phyloP scores from a whole-genome alignment of 805 yeast genomes.

The Tetrapisispora iriomotensis region DNA sequence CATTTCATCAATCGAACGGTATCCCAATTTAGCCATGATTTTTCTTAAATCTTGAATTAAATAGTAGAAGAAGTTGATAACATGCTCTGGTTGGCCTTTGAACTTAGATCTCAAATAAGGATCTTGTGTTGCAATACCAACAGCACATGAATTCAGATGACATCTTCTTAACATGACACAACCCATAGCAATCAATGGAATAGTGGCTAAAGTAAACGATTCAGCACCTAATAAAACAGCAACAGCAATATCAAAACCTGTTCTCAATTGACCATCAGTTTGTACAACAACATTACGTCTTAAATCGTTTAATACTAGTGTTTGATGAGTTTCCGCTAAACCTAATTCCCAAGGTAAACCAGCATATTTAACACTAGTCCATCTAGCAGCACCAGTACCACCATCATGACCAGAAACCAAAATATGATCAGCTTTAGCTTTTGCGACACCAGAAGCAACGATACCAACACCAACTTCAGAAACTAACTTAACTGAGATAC shows the following conservation, averaged over 20 bases:
- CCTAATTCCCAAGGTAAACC: constrained; percentile 99
- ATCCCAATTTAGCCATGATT: constrained; percentile 92
- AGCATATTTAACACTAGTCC: constrained; percentile 94
- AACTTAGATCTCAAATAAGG: constrained; percentile 87
- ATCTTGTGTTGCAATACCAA: constrained; percentile 98
- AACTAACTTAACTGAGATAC: constrained; percentile 92
- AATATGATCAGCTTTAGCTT: constrained; percentile 96
- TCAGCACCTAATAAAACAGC: constrained; percentile 97
- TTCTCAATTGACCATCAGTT: constrained; percentile 97
- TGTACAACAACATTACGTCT: constrained; percentile 93
- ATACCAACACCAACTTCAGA: constrained; percentile 99
- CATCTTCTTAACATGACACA: constrained; percentile 95
- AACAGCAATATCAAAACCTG: constrained; percentile 94
- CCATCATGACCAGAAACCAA: constrained; percentile 97
- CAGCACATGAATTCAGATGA: constrained; percentile 91
- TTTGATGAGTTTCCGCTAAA: constrained; percentile 95
- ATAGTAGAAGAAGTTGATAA: constrained; percentile 93
- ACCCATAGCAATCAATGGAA: constrained; percentile 95
- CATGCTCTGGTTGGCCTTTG: constrained; percentile 96
- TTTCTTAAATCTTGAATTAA: constrained; percentile 84
- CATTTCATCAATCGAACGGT: constrained; percentile 94
- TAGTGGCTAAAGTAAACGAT: constrained; percentile 96
- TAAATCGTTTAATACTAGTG: constrained; percentile 87
- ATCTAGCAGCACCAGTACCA: constrained; percentile 98
- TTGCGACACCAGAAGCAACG: constrained; percentile 98